Base-by-base conservation (phyloP, 768 basidiomycete species). In the Mycena galericulata region DNA sequence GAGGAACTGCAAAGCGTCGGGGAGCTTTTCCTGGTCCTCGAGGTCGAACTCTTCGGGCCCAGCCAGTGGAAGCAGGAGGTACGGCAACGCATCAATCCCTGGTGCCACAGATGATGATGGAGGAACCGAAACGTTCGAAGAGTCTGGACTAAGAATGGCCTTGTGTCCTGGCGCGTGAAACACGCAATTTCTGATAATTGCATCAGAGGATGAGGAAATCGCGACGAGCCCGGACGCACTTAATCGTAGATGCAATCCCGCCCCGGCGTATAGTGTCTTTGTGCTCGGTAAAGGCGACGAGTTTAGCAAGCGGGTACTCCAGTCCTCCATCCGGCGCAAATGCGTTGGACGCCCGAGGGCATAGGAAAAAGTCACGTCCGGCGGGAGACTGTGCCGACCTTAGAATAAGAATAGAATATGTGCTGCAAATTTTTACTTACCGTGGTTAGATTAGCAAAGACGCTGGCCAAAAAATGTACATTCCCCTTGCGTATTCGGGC, bases 41-140 rank as follows among this genome's bases (percentile, higher is more conserved):
- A 97, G 84, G 63, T 98, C 96, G 67, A 94, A 91, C 79, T 99
- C 98, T 79, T 99, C 98, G 1, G 96, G 92, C 8, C 97, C 97
- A 45, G 97, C 96, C 2, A 99, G 83, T 0, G 98, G 97, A 0
- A 97, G 87, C 4, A 99, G 85, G 14, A 99, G 84, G 75, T 90
- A 93, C 0, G 95, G 92, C 12, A 99, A 84, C 2, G 92, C 88
- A 78, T 96, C 92, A 38, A 98, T 89, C 6, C 96, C 96, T 2
- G 93, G 89, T 4, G 91, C 89, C 4, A 78, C 78, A 17, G 75
- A 73, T n/a, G 79, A 81, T 20, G 90, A 90, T 1, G 92, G 89
- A 4, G 88, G 85, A 7, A 92, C 84, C 17, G 87, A 72, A 24
- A 91, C 84, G 41, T 74, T 76, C 8, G 83, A 84, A 2, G 87